Evolutionary conservation across 306 rosid genomes (phyloP), one percentile per base, ranked within the genome.

Genomic region (Amphicarpaea edgeworthii): DNA sequence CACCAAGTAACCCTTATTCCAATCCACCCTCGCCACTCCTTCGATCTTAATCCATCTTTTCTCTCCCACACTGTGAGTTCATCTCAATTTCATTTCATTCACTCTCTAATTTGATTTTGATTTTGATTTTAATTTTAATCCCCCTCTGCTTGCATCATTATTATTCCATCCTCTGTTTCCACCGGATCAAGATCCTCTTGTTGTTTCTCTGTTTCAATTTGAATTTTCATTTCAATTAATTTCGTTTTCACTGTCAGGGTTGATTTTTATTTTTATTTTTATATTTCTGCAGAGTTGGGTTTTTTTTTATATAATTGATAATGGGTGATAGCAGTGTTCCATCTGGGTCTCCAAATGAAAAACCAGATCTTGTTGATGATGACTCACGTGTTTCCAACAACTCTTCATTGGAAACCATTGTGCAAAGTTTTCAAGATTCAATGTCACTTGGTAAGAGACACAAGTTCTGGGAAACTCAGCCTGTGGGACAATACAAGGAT

Each of bases 401-500:
- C 42, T 19, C 86, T 75, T 75, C 90, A 41, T 59, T 89, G 83
- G 97, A 90, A 10, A 82, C 80, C 51, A 60, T 89, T 0, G 88
- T 71, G 43, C 79, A 81, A 24, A 92, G 80, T 86, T 67, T 88
- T 53, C 96, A 88, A 69, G 93, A 89, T 53, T 86, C 97, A 1
- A 73, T 86, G 79, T 80, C 97, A 6, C 62, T 85, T 41, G 79
- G 84, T 4, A 86, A 89, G 83, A 85, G 51, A 16, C 97, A 92
- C 73, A 92, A 76, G 42, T 80, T 80, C 37, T 80, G 83, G 83
- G 83, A 80, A 73, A 73, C 83, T 2, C 83, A 80, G 12, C 97
- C 97, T 2, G 97, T 92, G 62, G 97, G 95, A 34, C 97, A 92
- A 40, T 92, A 86, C 75, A 89, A 85, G 78, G 97, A 92, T 73